phyloP scores from a whole-genome alignment of 2,329 filamentous ascomycete species.

The Biscogniauxia sp. region DNA sequence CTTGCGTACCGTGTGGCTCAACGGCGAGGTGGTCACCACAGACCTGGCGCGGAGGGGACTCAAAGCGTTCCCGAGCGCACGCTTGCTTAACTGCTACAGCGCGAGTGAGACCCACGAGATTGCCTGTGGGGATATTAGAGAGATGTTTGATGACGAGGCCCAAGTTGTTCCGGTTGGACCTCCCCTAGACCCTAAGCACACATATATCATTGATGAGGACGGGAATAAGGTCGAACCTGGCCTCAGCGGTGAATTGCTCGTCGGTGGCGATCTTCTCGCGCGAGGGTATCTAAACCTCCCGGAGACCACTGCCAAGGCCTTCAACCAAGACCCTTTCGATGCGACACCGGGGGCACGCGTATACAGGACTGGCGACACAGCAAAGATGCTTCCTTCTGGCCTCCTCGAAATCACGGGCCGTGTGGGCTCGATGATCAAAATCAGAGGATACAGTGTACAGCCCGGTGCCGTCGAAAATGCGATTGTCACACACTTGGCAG shows the following conservation, averaged over 20 bases:
- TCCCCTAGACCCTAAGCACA: conserved; percentile 64
- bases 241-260: conserved; percentile 68
- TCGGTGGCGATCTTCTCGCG: conserved; percentile 72
- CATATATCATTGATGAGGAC: conserved; percentile 70
- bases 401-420: conserved; percentile 73
- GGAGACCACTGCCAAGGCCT: conserved; percentile 72
- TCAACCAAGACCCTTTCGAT: conserved; percentile 65
- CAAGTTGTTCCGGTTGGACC: conserved; percentile 73
- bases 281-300: conserved; percentile 78
- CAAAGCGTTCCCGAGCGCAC: conserved; percentile 64
- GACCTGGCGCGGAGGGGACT: conserved; percentile 69
- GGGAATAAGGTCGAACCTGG: conserved; percentile 63
- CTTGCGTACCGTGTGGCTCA: conserved; percentile 72
- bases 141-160: conserved; percentile 61
- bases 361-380: conserved; percentile 73
- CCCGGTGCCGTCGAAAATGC: conserved; percentile 74
- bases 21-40: conserved; percentile 79
- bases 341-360: conserved; percentile 60
- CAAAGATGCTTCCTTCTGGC: conserved; percentile 64
- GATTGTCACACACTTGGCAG: conserved; percentile 67
- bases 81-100: conserved; percentile 77
- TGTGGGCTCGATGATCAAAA: conserved; percentile 77
- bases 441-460: conserved; percentile 75
- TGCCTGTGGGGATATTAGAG: conserved; percentile 70
- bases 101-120: conserved; percentile 81